These are phyloP conservation scores for Wickerhamiella lipophila DNA, from an alignment of 805 yeast genomes.

Conservation along the genomic window DNA sequence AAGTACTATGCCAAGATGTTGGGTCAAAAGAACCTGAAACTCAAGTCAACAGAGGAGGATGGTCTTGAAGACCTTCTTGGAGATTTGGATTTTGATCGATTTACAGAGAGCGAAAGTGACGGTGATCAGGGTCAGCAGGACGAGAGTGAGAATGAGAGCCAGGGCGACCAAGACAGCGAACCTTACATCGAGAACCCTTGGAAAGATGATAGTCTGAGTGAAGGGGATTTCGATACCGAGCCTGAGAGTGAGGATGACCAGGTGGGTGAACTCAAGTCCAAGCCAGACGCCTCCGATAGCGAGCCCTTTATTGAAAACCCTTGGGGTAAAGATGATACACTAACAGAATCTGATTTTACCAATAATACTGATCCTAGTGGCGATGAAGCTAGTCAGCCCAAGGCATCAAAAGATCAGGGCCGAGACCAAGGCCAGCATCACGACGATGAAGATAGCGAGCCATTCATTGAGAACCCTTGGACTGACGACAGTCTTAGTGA, in stretches of 20 bases:
- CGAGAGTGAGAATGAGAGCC: neutral
- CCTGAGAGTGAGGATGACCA: conserved; percentile 10
- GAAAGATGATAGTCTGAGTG: conserved; percentile 17
- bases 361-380: conserved; percentile 12
- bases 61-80: conserved; percentile 72
- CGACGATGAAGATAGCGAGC: conserved; percentile 6
- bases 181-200: conserved; percentile 16
- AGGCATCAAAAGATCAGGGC: conserved; percentile 2
- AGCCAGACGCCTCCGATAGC: neutral
- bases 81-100: conserved; percentile 46
- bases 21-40: conserved; percentile 48
- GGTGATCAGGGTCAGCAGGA: neutral
- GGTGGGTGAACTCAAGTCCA: too few species aligned
- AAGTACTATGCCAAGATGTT: conserved; percentile 71
- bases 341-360: conserved; percentile 17
- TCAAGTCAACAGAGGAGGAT: conserved; percentile 49
- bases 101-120: conserved; percentile 5
- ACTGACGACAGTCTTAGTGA: conserved; percentile 16
- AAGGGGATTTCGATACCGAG: conserved; percentile 16
- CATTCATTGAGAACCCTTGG: conserved; percentile 12
- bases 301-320: conserved; percentile 12
- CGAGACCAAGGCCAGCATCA: too few species aligned
- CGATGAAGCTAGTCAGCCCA: neutral
- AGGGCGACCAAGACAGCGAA: conserved; percentile 18
- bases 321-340: conserved; percentile 14